Evolutionary conservation across 2,329 filamentous ascomycete genomes (phyloP).

Genomic region (Hypomyces rosellus): DNA sequence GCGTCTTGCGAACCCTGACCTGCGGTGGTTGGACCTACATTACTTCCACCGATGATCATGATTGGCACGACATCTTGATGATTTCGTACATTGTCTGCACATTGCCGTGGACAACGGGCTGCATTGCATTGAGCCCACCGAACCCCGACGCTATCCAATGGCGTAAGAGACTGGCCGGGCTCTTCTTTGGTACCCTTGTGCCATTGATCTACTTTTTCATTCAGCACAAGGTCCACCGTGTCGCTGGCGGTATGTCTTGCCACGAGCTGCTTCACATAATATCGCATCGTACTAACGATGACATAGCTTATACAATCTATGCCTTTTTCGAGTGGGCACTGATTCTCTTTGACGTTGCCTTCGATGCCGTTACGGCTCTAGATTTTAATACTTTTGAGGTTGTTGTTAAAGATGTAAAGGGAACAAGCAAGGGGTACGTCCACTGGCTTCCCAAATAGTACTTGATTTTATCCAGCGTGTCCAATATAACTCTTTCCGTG

Average conservation of each 20-base stretch:
- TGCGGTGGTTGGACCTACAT: slow-evolving; percentile 99
- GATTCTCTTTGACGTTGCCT: slow-evolving; percentile 90
- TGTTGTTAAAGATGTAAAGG: slow-evolving; percentile 81
- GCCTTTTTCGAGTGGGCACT: slow-evolving; percentile 97
- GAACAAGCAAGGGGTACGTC: slow-evolving; percentile 96
- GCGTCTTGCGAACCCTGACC: slow-evolving; percentile 81
- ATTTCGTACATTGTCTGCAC: slow-evolving; percentile 95
- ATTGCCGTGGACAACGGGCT: slow-evolving; percentile 90
- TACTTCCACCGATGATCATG: slow-evolving; percentile 94
- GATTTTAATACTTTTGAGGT: slow-evolving; percentile 90
- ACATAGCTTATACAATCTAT: slow-evolving; percentile 87
- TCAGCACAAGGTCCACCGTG: slow-evolving; percentile 93
- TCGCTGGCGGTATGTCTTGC: slow-evolving; percentile 71
- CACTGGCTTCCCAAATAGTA: slow-evolving; percentile 84
- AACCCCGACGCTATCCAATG: slow-evolving; percentile 81
- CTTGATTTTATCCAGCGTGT: slow-evolving; percentile 22
- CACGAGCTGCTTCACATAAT: slow-evolving; percentile 1
- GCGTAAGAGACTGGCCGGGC: slow-evolving; percentile 72
- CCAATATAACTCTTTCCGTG: slow-evolving; percentile 22
- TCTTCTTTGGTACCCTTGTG: slow-evolving; percentile 86
- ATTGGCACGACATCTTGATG: slow-evolving; percentile 99
- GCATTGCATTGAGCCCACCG: slow-evolving; percentile 77
- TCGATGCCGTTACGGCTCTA: slow-evolving; percentile 88
- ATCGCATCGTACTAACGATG: slow-evolving; percentile 12
- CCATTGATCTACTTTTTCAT: slow-evolving; percentile 96